Conservation (phyloP, 2,329 filamentous ascomycete species). For the Colletotrichum camelliae region DNA sequence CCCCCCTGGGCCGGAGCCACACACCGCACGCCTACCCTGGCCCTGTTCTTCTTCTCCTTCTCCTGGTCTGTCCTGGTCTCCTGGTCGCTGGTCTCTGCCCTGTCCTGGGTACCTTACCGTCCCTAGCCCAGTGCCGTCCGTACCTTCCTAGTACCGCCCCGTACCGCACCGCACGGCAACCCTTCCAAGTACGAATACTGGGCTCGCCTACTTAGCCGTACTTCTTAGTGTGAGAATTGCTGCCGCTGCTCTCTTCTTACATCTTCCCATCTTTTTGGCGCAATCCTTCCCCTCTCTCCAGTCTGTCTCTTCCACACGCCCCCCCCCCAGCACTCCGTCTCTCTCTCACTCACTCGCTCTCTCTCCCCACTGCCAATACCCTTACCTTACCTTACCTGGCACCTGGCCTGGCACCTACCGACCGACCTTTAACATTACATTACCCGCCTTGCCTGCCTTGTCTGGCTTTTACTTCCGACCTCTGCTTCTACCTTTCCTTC, state of each 20-base stretch:
- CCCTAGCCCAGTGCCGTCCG: background rate
- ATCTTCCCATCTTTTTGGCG: conserved; percentile 17
- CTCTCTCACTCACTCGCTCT: background rate
- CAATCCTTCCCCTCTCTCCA: conserved; percentile 7
- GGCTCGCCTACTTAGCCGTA: background rate
- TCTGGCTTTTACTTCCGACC: background rate
- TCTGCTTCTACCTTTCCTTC: background rate
- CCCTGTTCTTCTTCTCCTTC: background rate
- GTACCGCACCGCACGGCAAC: conserved; percentile 19
- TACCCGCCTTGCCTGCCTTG: conserved; percentile 13
- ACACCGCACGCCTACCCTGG: background rate
- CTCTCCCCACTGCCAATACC: conserved; percentile 2
- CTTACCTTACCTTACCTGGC: background rate
- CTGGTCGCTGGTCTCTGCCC: background rate
- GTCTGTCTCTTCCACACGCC: background rate
- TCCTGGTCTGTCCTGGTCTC: background rate
- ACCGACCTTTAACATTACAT: conserved; percentile 17
- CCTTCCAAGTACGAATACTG: background rate
- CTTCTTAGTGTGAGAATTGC: background rate
- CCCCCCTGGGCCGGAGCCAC: background rate
- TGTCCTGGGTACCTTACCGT: background rate
- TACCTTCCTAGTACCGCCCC: conserved; percentile 12
- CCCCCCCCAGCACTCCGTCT: background rate
- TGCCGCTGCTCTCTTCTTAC: conserved; percentile 10
- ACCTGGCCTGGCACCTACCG: background rate